Conservation (phyloP, 257 asterid genomes). For the Striga asiatica region DNA sequence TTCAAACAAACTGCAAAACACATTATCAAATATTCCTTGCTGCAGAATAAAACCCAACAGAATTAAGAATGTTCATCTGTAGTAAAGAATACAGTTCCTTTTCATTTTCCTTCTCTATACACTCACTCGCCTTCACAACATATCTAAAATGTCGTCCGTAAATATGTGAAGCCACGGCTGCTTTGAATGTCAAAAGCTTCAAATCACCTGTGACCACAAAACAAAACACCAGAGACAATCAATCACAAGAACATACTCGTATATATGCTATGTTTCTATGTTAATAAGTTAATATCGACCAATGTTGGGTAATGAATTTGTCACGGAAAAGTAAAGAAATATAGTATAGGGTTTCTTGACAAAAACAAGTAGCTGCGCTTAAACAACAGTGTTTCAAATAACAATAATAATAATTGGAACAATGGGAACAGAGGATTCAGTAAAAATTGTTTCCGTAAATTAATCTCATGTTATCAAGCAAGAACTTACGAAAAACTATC, state of each 20-base stretch:
- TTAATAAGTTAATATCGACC: too few relatives aligned
- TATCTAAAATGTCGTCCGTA: constrained; percentile 55
- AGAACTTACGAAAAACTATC: neutral
- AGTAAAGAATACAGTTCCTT: constrained; percentile 43
- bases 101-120: constrained; percentile 29
- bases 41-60: constrained; percentile 40
- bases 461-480: neutral
- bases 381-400: too few relatives aligned
- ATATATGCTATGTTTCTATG: too few relatives aligned
- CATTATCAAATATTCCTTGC: constrained; percentile 10
- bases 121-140: constrained; percentile 34
- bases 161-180: constrained; percentile 61
- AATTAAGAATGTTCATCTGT: constrained; percentile 35
- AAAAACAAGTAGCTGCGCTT: too few relatives aligned
- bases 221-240: neutral
- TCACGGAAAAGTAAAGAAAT: too few relatives aligned
- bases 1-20: neutral
- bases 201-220: constrained; percentile 41
- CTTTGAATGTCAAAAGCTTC: constrained; percentile 55
- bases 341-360: too few relatives aligned
- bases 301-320: too few relatives aligned
- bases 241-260: neutral
- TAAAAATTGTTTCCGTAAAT: neutral
- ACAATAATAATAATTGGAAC: too few relatives aligned
- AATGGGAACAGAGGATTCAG: too few relatives aligned